These are phyloP conservation scores for Ulota crispa DNA, from an alignment of 225 moss, liverwort and hornwort genomes.

Conservation along the genomic window DNA sequence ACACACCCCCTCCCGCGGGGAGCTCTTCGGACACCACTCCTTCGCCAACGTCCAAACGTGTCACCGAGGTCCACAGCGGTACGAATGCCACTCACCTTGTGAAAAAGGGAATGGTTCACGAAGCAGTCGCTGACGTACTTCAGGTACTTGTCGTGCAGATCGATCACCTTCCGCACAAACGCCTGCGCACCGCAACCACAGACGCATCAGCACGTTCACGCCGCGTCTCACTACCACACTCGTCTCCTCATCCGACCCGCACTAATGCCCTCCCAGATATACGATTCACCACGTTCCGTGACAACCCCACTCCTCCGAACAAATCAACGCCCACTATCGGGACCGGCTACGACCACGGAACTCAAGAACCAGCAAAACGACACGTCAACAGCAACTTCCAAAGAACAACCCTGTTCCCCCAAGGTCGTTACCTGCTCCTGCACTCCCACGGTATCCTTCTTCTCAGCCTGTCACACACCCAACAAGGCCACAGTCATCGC, in stretches of 20 bases:
- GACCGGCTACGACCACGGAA: too few relatives aligned
- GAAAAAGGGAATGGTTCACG: conserved; percentile 85
- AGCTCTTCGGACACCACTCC: not conserved
- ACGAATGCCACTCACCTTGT: conserved; percentile 68
- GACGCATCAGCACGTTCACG: not conserved
- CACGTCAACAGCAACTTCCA: not conserved
- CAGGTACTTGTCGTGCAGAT: conserved; percentile 93
- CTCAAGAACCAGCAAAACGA: not conserved
- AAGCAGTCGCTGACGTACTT: conserved; percentile 99
- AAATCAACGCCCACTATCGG: not conserved
- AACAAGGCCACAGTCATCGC: not conserved
- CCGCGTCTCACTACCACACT: not conserved
- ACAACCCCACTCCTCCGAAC: not conserved
- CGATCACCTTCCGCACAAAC: conserved; percentile 97
- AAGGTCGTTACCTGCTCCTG: conserved; percentile 78
- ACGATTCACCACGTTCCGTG: not conserved
- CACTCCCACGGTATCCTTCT: conserved; percentile 89
- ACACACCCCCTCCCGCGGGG: not conserved
- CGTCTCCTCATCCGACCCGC: not conserved
- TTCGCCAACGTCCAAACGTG: not conserved
- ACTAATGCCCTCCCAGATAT: not conserved
- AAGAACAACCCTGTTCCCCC: not conserved
- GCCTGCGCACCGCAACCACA: conserved; percentile 52
- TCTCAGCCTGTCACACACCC: conserved; percentile 65
- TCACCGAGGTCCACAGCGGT: not conserved